A percentile compares a stretch with the other conserved stretches of the same genome.
Evolutionary conservation across 1,139 yeast genomes (phyloP).

Genomic region (Hansenula anomala): DNA sequence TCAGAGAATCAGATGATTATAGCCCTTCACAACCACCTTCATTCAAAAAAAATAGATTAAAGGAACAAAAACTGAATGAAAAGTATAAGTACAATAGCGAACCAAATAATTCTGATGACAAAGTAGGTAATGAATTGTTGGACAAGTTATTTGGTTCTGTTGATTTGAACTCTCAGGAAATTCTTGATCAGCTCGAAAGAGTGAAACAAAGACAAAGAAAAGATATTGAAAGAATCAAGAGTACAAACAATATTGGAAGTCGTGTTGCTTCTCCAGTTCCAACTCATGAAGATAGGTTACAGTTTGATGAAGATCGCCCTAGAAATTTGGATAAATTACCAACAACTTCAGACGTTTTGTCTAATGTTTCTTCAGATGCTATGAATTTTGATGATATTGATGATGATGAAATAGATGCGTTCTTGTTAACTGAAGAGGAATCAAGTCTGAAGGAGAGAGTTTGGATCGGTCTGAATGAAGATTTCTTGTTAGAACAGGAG

Average conservation of each 20-base stretch:
- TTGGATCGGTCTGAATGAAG: conserved; percentile 88
- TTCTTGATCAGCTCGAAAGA: conserved; percentile 37
- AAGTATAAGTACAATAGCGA: conserved; percentile 23
- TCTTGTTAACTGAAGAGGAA: conserved; percentile 64
- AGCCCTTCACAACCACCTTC: conserved; percentile 69
- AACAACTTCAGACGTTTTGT: conserved; percentile 47
- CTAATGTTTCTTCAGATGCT: conserved; percentile 53
- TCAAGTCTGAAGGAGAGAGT: conserved; percentile 65
- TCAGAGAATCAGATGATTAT: conserved; percentile 41
- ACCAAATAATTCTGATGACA: conserved; percentile 25
- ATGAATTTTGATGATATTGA: conserved; percentile 71
- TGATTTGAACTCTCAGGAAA: conserved; percentile 39
- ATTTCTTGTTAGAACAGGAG: conserved; percentile 81
- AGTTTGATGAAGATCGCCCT: conserved; percentile 14
- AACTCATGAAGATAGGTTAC: conserved; percentile 9
- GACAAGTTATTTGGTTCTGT: conserved; percentile 37
- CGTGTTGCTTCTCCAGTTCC: conserved; percentile 8
- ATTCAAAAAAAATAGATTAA: conserved; percentile 46
- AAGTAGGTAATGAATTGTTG: conserved; percentile 12
- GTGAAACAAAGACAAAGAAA: conserved; percentile 35
- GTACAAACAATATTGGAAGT: conserved; percentile 28
- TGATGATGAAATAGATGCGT: conserved; percentile 65
- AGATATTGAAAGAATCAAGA: conserved; percentile 26
- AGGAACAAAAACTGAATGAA: conserved; percentile 31
- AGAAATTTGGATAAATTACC: conserved; percentile 35